Conservation (phyloP, 169 alveolate genomes). For the Amoebophrya sp. region DNA sequence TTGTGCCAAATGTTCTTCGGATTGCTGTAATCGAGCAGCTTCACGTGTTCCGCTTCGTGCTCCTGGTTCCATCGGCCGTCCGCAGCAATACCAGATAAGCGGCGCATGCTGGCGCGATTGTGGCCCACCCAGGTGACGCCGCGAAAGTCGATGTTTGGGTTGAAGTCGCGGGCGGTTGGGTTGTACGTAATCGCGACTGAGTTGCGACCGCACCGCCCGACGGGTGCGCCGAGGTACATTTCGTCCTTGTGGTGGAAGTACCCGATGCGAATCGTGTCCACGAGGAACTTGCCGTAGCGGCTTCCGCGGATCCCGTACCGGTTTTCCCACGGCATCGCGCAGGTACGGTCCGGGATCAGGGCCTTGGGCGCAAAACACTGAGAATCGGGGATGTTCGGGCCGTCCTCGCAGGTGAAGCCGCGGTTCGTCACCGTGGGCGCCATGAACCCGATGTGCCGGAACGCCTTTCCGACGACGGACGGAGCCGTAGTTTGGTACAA, state of each 20-base stretch:
- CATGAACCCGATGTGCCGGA: background rate
- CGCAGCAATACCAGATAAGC: background rate
- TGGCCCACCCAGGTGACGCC: background rate
- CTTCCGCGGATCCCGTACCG: background rate
- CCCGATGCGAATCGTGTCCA: background rate
- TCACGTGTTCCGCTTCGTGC: background rate
- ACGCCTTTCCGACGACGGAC: background rate
- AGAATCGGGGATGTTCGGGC: background rate
- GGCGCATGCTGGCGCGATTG: background rate
- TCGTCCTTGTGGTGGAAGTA: background rate
- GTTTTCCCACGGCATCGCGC: background rate
- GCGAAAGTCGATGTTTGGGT: background rate
- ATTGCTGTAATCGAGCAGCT: background rate
- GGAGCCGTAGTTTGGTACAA: background rate
- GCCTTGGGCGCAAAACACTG: background rate
- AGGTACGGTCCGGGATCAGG: background rate
- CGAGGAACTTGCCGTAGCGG: background rate
- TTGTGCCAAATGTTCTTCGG: background rate
- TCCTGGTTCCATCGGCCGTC: background rate
- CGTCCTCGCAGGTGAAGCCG: background rate
- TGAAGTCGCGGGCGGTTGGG: background rate
- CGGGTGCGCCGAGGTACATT: background rate
- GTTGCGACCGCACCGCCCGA: background rate
- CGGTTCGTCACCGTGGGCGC: background rate
- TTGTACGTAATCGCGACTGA: background rate